Evolutionary conservation across 768 basidiomycete genomes (phyloP).

Genomic region (Termitomyces sp.): DNA sequence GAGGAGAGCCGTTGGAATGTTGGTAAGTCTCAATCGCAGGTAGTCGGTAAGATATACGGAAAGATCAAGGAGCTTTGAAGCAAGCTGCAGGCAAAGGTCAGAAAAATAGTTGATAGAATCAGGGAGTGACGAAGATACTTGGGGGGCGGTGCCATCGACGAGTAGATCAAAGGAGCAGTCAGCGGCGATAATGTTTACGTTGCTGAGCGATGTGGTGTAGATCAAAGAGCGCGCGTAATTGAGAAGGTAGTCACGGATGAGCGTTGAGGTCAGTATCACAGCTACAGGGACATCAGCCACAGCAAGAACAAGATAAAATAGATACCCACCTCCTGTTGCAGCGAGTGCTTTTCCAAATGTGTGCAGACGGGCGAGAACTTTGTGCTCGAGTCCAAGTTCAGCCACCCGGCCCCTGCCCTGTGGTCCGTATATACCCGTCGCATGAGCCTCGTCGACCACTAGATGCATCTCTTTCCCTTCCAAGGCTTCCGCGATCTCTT

Average conservation of each 20-base stretch:
- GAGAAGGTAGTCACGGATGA: slow-evolving; percentile 79
- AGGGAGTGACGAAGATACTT: slow-evolving; percentile 39
- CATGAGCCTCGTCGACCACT: slow-evolving; percentile 91
- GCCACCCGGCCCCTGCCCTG: slow-evolving; percentile 74
- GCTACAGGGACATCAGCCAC: slow-evolving; percentile 35
- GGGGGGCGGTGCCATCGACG: slow-evolving; percentile 52
- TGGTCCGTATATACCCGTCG: slow-evolving; percentile 85
- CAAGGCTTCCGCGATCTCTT: slow-evolving; percentile 57
- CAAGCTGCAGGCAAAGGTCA: slow-evolving; percentile 20
- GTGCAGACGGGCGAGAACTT: slow-evolving; percentile 75
- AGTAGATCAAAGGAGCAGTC: slow-evolving; percentile 81
- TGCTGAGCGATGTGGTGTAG: slow-evolving; percentile 84
- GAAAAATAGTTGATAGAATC: neutral
- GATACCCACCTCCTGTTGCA: slow-evolving; percentile 72
- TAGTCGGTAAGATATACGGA: slow-evolving; percentile 36
- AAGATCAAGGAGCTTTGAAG: slow-evolving; percentile 38
- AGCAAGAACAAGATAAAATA: neutral
- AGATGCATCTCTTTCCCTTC: slow-evolving; percentile 67
- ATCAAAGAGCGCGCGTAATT: slow-evolving; percentile 92
- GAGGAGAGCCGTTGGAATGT: slow-evolving; percentile 31
- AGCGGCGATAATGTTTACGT: slow-evolving; percentile 71
- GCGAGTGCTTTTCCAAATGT: slow-evolving; percentile 94
- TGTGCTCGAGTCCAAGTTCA: slow-evolving; percentile 62
- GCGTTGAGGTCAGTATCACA: slow-evolving; percentile 65
- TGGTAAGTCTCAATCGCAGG: slow-evolving; percentile 25